These are phyloP conservation scores for Quercus parvula DNA, from an alignment of 306 rosid species.

Conservation along the genomic window DNA sequence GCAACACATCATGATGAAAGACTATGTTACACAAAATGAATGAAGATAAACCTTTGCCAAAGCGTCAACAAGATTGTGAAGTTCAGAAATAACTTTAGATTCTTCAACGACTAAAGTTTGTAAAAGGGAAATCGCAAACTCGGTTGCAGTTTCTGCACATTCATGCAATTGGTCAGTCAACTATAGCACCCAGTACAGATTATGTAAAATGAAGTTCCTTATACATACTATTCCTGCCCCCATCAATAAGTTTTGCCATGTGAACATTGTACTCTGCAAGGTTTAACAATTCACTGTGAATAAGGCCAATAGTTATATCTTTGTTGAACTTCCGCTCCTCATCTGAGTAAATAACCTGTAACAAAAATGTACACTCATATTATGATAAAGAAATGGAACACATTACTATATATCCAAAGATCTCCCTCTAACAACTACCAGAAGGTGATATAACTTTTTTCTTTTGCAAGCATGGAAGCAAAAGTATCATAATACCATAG, in stretches of 20 bases:
- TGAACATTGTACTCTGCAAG: constrained; percentile 98
- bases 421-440: neutral
- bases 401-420: neutral
- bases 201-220: neutral
- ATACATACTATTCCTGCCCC: constrained; percentile 93
- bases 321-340: constrained; percentile 92
- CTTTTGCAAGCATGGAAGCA: neutral
- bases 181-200: constrained; percentile 4
- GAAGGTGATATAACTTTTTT: neutral
- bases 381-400: neutral
- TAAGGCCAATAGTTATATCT: constrained; percentile 87
- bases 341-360: constrained; percentile 93
- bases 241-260: constrained; percentile 94
- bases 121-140: constrained; percentile 81
- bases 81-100: constrained; percentile 84
- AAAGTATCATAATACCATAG: constrained; percentile 6
- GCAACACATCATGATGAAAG: neutral
- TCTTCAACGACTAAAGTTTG: constrained; percentile 74
- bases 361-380: constrained; percentile 1
- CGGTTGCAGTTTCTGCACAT: constrained; percentile 81
- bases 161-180: constrained; percentile 29
- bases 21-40: neutral
- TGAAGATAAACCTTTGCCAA: constrained; percentile 69
- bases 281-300: constrained; percentile 79
- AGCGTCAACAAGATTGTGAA: constrained; percentile 93